Percentiles rank a stretch among this genome's conserved stretches.
Evolutionary conservation across 2,329 filamentous ascomycete species (phyloP).

Genomic region (Aspergillus puulaauensis): DNA sequence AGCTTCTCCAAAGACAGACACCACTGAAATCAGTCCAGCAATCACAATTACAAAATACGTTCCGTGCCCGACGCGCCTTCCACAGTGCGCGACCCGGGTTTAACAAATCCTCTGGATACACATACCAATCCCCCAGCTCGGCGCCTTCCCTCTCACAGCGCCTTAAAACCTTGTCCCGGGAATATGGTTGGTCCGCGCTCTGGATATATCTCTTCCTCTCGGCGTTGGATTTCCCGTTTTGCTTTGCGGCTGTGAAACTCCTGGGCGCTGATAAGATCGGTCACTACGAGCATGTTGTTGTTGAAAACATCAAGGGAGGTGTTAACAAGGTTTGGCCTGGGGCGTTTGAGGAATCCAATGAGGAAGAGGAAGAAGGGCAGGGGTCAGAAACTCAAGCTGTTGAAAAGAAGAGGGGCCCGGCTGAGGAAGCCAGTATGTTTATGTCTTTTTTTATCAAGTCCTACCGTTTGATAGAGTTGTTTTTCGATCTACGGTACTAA

Average conservation of each 20-base stretch:
- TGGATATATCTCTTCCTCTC: conserved; percentile 87
- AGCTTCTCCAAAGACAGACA: neutral
- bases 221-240: conserved; percentile 89
- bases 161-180: conserved; percentile 78
- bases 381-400: conserved; percentile 44
- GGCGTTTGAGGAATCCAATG: conserved; percentile 17
- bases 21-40: neutral
- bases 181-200: conserved; percentile 91
- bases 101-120: conserved; percentile 11
- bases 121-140: conserved; percentile 19
- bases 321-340: conserved; percentile 40
- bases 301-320: conserved; percentile 37
- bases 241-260: conserved; percentile 80
- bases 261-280: conserved; percentile 87
- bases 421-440: conserved; percentile 66
- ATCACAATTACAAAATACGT: neutral
- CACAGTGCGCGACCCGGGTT: conserved; percentile 12
- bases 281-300: conserved; percentile 45
- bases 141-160: conserved; percentile 63
- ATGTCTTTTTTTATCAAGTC: neutral
- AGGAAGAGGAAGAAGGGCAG: conserved; percentile 56
- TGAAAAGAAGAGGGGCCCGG: conserved; percentile 56
- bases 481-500: neutral
- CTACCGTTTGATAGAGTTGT: neutral
- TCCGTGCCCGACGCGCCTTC: conserved; percentile 27